A percentile compares a stretch with the other conserved stretches of the same genome.
These are phyloP conservation scores for Phragmites australis DNA, from an alignment of 176 grass and related monocot genomes.

Conservation along the genomic window DNA sequence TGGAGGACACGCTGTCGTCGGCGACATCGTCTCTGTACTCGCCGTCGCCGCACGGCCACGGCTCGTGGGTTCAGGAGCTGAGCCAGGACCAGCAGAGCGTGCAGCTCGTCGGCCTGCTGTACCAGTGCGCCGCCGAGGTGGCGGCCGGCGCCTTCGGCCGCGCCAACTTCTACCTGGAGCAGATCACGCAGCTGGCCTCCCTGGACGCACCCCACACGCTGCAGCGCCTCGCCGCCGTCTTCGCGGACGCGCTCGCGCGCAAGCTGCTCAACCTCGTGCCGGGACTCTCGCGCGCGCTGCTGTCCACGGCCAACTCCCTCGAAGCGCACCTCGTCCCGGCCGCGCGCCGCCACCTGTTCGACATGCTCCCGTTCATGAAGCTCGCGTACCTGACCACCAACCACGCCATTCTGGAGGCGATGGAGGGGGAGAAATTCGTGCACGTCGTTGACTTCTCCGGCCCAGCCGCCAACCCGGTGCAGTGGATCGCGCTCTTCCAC, in stretches of 20 bases:
- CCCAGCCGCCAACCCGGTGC: constrained; percentile 51
- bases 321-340: constrained; percentile 24
- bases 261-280: constrained; percentile 31
- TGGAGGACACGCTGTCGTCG: constrained; percentile 41
- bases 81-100: constrained; percentile 39
- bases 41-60: neutral
- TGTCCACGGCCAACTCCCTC: neutral
- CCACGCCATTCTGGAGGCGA: constrained; percentile 68
- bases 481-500: constrained; percentile 74
- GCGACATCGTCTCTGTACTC: constrained; percentile 42
- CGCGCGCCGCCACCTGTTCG: constrained; percentile 48
- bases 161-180: constrained; percentile 53
- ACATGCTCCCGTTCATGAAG: constrained; percentile 62
- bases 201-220: constrained; percentile 49
- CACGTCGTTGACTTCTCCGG: constrained; percentile 71
- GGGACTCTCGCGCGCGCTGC: constrained; percentile 33
- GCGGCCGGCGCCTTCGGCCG: constrained; percentile 41
- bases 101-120: constrained; percentile 41
- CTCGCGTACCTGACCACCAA: constrained; percentile 72
- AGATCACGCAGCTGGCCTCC: constrained; percentile 51
- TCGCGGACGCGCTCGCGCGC: constrained; percentile 64
- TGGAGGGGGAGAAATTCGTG: constrained; percentile 63
- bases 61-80: constrained; percentile 40
- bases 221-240: constrained; percentile 62
- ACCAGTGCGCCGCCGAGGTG: constrained; percentile 51